phyloP scores from a whole-genome alignment of 805 yeast species.

The Candida boidinii region DNA sequence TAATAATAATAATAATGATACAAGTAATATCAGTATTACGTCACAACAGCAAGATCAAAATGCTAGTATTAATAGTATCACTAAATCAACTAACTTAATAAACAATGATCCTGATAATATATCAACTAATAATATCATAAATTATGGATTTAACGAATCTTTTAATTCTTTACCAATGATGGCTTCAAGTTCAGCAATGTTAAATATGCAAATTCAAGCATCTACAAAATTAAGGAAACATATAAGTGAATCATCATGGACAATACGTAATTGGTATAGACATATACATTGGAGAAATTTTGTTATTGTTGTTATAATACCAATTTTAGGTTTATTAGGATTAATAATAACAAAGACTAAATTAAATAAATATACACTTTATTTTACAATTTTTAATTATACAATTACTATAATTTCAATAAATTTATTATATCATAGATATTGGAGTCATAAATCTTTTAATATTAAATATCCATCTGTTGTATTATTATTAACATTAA shows the following conservation, averaged over 20 bases:
- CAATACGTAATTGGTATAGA: conserved; percentile 60
- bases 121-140: too few species aligned
- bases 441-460: conserved; percentile 60
- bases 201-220: conserved; percentile 14
- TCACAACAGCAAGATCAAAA: conserved; percentile 1
- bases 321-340: conserved; percentile 25
- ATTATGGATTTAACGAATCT: too few species aligned
- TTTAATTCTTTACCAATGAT: neutral
- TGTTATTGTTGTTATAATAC: conserved; percentile 46
- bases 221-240: conserved; percentile 27
- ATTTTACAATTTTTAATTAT: conserved; percentile 49
- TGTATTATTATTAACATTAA: conserved; percentile 41
- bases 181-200: conserved; percentile 1
- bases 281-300: conserved; percentile 73
- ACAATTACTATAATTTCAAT: conserved; percentile 57
- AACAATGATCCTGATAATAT: too few species aligned
- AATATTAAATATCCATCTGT: conserved; percentile 32
- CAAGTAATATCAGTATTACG: too few species aligned
- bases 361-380: conserved; percentile 26
- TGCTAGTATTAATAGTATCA: neutral
- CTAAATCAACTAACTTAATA: conserved; percentile 7
- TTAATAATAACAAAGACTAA: conserved; percentile 5
- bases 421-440: conserved; percentile 78
- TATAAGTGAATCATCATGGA: conserved; percentile 69
- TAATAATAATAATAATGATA: too few species aligned